Percentiles rank a stretch among this genome's conserved stretches.
Evolutionary conservation across 495 filamentous ascomycete species (phyloP).

Genomic region (Penicillium arizonense): DNA sequence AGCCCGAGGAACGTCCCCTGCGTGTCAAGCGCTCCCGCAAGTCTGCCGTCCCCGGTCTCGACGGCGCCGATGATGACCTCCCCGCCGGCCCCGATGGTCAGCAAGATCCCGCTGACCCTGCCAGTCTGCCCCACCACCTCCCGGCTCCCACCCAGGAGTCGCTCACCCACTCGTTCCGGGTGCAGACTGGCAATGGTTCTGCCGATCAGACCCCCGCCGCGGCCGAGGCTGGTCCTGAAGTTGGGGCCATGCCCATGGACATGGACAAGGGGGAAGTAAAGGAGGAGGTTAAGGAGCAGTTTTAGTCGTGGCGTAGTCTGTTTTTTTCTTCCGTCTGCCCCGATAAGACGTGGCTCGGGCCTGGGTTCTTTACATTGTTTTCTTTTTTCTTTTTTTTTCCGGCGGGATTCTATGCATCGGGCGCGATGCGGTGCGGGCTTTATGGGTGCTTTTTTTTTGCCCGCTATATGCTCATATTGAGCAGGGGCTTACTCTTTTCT

Average conservation of each 20-base stretch:
- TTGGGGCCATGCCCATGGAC: constrained; percentile 41
- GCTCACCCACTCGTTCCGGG: constrained; percentile 42
- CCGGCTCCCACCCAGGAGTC: constrained; percentile 43
- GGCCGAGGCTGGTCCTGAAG: constrained; percentile 23
- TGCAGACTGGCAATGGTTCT: constrained; percentile 31
- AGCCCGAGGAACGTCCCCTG: constrained; percentile 90
- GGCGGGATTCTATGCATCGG: constrained; percentile 2
- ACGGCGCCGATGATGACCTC: constrained; percentile 26
- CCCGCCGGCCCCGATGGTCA: constrained; percentile 23
- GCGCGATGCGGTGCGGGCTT: constrained; percentile 7
- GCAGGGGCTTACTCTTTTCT: constrained; percentile 10
- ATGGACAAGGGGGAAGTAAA: constrained; percentile 39
- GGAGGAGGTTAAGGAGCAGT: constrained; percentile 19
- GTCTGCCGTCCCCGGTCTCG: constrained; percentile 26
- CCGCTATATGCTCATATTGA: background rate
- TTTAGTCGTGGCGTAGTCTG: constrained; percentile 1
- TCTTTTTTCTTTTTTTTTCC: background rate
- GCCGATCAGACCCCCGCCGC: constrained; percentile 26
- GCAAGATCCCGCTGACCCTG: constrained; percentile 16
- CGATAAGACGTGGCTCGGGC: background rate
- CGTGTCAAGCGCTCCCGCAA: constrained; percentile 79
- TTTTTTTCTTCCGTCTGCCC: constrained; percentile 8
- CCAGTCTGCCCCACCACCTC: constrained; percentile 34
- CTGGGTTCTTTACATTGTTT: background rate
- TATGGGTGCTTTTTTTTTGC: constrained; percentile 12